Evolutionary conservation across 495 filamentous ascomycete species (phyloP), one percentile per base, ranked within the genome.

Genomic region (Aspergillus nidulans): DNA sequence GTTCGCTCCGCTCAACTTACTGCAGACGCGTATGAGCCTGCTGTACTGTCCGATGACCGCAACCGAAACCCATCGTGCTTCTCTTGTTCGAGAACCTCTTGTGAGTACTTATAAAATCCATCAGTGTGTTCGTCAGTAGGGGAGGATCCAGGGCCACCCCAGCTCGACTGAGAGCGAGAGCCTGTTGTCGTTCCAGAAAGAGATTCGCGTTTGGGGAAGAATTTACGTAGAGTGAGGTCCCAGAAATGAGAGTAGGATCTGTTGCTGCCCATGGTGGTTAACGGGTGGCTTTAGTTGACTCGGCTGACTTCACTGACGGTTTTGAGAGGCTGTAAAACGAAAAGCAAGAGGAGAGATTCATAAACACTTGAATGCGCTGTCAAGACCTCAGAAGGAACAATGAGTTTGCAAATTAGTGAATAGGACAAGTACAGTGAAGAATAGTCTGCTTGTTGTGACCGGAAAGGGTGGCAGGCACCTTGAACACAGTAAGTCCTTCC

Each of bases 61-160:
- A 58, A 10, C 26, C 20, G 19, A 20, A 54, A 24, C 10, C 43
- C 32, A 23, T 61, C 49, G 0, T 6, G 26, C 16, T 36, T 55
- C 48, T 68, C 58, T 42, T 61, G 46, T 16, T 65, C 55, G 1
- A 63, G 38, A 1, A 65, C 12, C 3, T 57, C 43, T 36, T 66
- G 61, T 3, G 63, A 67, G 46, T 69, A 71, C 40, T 52, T 61
- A 47, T 60, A 65, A 21, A 66, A 63, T 1, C 60, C 64, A 16
- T 66, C 60, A 9, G 28, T 45, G 18, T 62, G 49, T 2, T 60
- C 60, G 5, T 57, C 54, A 8, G 52, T 34, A 1, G 28, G 20
- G 30, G 46, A 36, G 10, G 59, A 38, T 3, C 56, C 39, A 1
- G 44, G 10, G 25, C 21, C n/a, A 43, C 21, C 20, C 47, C 47